phyloP scores from a whole-genome alignment of 352 stramenopile genomes.

The Pythium chondricola region DNA sequence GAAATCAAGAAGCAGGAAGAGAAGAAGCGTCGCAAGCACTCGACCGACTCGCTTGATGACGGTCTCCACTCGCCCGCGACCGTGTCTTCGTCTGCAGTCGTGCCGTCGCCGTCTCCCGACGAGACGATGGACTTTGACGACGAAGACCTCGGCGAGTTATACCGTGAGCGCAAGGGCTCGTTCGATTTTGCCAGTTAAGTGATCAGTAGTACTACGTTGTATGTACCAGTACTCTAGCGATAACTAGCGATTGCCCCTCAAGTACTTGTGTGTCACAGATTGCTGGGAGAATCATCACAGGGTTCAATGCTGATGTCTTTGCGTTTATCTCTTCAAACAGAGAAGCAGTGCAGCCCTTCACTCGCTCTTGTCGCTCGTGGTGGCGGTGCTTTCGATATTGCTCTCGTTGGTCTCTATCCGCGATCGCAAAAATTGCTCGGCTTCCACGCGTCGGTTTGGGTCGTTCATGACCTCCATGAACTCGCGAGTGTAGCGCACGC shows the following conservation, averaged over 20 bases:
- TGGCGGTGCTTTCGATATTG: background rate
- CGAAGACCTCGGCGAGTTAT: constrained; percentile 41
- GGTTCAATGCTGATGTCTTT: no score
- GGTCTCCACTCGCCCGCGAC: constrained; percentile 18
- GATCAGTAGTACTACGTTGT: no score
- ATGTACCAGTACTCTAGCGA: no score
- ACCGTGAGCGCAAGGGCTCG: constrained; percentile 41
- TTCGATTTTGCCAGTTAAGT: constrained; percentile 62
- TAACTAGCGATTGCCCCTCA: no score
- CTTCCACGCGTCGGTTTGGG: constrained; percentile 57
- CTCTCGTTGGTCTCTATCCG: constrained; percentile 38
- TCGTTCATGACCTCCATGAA: constrained; percentile 87
- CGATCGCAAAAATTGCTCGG: constrained; percentile 71
- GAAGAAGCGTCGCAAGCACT: constrained; percentile 26
- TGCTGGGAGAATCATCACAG: no score
- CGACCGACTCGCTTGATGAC: constrained; percentile 10
- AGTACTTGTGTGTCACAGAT: no score
- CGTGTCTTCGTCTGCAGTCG: constrained; percentile 17
- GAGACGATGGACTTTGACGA: constrained; percentile 11
- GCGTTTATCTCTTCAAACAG: no score
- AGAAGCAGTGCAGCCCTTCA: no score
- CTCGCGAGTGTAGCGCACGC: constrained; percentile 52
- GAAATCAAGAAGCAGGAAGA: constrained; percentile 51
- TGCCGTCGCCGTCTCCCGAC: constrained; percentile 14
- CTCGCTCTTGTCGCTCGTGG: no score